Base-by-base conservation (phyloP, 352 stramenopile species). In the Peronospora destructor region DNA sequence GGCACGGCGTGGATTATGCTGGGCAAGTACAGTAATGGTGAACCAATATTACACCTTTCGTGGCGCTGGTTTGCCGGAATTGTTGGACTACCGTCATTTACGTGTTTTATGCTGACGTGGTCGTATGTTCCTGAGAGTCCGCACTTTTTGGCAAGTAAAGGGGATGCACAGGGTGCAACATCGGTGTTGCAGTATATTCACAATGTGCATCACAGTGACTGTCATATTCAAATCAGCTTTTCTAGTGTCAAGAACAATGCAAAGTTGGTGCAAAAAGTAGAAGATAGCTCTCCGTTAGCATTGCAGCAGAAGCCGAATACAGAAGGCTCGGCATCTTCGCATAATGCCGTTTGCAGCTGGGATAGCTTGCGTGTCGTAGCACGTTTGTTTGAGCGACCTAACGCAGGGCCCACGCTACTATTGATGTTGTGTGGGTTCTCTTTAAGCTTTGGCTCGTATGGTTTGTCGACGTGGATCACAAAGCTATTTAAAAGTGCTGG, bases 381-480 rank as follows among this genome's bases (percentile, higher is more conserved):
- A 4, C 65, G 72, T 26, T 52, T 88, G n/a, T 86, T 88, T 44
- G 56, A 66, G 23, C 48, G 41, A 8, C 64, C 68, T 0, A 73
- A 84, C 32, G 37, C 66, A 19, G 39, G 55, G 3, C 59, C 64
- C 6, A 90, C 79, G 7, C 40, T 86, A 29, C 25, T 90, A 32
- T 70, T 90, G 26, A 84, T 90, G 72, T 29, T 82, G 21, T 84
- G 69, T 43, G 74, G 71, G 0, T 87, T 73, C 53, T 86, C 71
- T 19, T 63, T 90, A 6, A 87, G 73, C 30, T 96, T 97, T 73
- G 86, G 85, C 26, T 95, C 82, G 10, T 97, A 97, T 56, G 89
- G 89, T 10, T 64, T 97, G 16, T 86, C 85, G 7, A 96, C 88
- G 19, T 97, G 91, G 91, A 97, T 97, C 52, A 96, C 93, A 25